phyloP scores from a whole-genome alignment of 768 basidiomycete genomes.

The Melanogaster broomeanus region DNA sequence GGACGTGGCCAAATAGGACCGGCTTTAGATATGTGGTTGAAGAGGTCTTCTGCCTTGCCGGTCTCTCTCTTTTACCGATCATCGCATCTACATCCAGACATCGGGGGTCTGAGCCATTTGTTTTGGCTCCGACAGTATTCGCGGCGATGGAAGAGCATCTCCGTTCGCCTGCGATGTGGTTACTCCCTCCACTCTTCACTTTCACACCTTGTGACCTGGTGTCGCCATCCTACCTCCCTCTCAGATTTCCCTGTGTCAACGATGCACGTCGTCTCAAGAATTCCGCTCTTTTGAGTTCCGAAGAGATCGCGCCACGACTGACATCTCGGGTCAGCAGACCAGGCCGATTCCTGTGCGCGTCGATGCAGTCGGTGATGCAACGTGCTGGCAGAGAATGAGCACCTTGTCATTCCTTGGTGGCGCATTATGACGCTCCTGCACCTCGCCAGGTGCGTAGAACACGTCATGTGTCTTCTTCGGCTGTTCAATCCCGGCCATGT shows the following conservation, averaged over 20 bases:
- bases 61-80: no score
- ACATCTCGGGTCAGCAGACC: conserved; percentile 6
- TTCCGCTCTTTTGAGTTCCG: conserved; percentile 30
- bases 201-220: no score
- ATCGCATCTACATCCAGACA: no score
- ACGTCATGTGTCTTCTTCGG: conserved; percentile 27
- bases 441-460: conserved; percentile 25
- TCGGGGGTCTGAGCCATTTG: no score
- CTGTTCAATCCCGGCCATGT: no score
- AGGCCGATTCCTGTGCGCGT: not conserved
- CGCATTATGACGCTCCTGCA: conserved; percentile 1
- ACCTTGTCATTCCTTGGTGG: conserved; percentile 7
- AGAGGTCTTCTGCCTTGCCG: no score
- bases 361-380: conserved; percentile 23
- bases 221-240: conserved; percentile 19
- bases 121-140: no score
- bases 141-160: no score
- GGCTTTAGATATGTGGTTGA: no score
- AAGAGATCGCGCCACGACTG: conserved; percentile 27
- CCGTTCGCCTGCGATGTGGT: no score
- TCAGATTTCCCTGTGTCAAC: conserved; percentile 7
- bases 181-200: no score
- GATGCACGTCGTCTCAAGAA: conserved; percentile 27
- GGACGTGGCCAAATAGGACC: no score
- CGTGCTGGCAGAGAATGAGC: conserved; percentile 14